phyloP scores from a whole-genome alignment of 208 protist species.

The Wallacemonas sp. region DNA sequence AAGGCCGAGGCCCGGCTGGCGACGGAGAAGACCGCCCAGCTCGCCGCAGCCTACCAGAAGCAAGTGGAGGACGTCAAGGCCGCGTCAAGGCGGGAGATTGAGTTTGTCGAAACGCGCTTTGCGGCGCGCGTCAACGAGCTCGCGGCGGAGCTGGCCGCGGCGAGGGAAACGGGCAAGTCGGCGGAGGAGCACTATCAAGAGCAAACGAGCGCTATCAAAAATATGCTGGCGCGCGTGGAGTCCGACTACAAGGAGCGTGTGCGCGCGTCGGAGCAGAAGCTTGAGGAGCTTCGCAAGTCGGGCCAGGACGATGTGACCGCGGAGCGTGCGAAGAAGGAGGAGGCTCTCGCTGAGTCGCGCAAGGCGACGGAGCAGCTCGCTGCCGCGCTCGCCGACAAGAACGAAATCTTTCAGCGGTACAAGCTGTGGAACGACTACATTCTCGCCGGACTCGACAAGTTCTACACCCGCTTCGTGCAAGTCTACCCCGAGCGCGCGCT shows the following conservation, averaged over 20 bases:
- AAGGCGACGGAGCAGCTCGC: constrained; percentile 55
- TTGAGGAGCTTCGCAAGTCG: constrained; percentile 55
- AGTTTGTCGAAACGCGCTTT: constrained; percentile 71
- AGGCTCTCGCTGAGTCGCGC: constrained; percentile 49
- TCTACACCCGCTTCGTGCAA: constrained; percentile 54
- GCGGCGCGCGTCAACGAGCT: constrained; percentile 63
- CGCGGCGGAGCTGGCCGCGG: constrained; percentile 56
- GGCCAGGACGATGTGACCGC: constrained; percentile 42
- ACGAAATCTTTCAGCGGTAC: constrained; percentile 63
- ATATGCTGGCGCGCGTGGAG: constrained; percentile 65
- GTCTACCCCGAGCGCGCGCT: constrained; percentile 46
- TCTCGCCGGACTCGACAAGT: constrained; percentile 57
- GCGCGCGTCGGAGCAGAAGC: constrained; percentile 54
- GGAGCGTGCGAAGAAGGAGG: constrained; percentile 47
- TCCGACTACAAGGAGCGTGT: constrained; percentile 78
- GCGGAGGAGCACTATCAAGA: constrained; percentile 54
- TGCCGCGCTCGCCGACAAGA: constrained; percentile 42
- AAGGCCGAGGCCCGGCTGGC: constrained; percentile 61
- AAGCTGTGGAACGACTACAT: constrained; percentile 82
- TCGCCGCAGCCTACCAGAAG: constrained; percentile 53
- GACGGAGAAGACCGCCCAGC: constrained; percentile 48
- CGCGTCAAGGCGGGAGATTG: constrained; percentile 58
- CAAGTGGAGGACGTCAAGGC: constrained; percentile 85
- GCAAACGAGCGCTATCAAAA: constrained; percentile 48
- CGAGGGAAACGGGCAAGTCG: constrained; percentile 41